Conservation (phyloP, 495 filamentous ascomycete genomes). For the Penicillium maclennaniae region DNA sequence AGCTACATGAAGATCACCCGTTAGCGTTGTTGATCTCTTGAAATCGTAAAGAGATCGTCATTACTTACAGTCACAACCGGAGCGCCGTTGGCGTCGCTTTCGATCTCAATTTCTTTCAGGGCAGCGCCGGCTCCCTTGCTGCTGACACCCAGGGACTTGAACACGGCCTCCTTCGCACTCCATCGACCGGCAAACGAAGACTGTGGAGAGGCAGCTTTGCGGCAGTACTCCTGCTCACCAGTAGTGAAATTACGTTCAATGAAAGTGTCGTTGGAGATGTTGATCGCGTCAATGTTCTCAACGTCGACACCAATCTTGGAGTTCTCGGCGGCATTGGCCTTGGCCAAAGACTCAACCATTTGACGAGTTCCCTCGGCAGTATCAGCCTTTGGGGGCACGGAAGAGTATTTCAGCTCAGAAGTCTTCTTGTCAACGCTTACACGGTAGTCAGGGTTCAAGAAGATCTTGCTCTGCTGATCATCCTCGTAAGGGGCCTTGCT, state of each 20-base stretch:
- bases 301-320: conserved; percentile 92
- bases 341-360: conserved; percentile 75
- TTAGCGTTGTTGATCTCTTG: conserved; percentile 20
- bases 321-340: conserved; percentile 63
- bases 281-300: conserved; percentile 77
- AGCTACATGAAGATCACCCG: conserved; percentile 52
- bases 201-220: conserved; percentile 68
- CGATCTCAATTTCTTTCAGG: conserved; percentile 92
- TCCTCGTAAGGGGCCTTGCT: conserved; percentile 83
- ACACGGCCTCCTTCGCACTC: conserved; percentile 97
- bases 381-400: conserved; percentile 55
- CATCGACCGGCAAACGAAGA: conserved; percentile 89
- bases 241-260: conserved; percentile 90
- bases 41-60: background rate
- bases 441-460: conserved; percentile 93
- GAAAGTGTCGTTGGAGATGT: conserved; percentile 90
- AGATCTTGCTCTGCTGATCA: conserved; percentile 76
- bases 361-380: conserved; percentile 60
- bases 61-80: conserved; percentile 78
- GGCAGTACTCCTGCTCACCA: conserved; percentile 79
- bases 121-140: conserved; percentile 84
- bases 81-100: conserved; percentile 71
- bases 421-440: conserved; percentile 82
- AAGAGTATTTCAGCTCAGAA: conserved; percentile 66
- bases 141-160: conserved; percentile 91